Conservation (phyloP, 164 flowering plant species). For the Chimonanthus praecox region DNA sequence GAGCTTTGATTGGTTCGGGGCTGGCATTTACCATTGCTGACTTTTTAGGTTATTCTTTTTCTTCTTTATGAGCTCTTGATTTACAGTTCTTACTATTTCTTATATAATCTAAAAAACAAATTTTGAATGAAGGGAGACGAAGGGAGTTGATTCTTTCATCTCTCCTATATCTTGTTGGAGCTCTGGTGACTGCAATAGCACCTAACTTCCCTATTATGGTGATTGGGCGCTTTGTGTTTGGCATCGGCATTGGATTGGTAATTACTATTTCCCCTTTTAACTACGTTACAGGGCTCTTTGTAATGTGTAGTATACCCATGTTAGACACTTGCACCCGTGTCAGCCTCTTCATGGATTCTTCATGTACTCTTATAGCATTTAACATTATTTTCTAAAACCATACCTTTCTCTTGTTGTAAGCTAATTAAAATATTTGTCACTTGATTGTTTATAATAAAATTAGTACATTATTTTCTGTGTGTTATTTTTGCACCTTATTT, state of each 20-base stretch:
- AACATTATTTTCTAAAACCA: too few species aligned
- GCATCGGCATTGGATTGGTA: constrained; percentile 96
- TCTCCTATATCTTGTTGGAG: constrained; percentile 66
- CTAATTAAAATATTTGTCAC: too few species aligned
- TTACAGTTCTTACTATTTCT: neutral
- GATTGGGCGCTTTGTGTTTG: constrained; percentile 77
- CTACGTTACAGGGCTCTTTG: neutral
- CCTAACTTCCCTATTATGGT: constrained; percentile 62
- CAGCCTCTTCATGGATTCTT: too few species aligned
- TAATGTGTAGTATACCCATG: too few species aligned
- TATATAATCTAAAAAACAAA: constrained; percentile 7
- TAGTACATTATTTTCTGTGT: too few species aligned
- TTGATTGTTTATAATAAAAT: too few species aligned
- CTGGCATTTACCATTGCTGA: constrained; percentile 86
- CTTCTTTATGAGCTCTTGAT: constrained; percentile 1
- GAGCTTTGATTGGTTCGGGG: constrained; percentile 87
- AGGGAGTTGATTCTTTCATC: constrained; percentile 81
- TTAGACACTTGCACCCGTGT: too few species aligned
- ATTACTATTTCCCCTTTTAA: neutral
- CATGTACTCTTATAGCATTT: too few species aligned
- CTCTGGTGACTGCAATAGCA: constrained; percentile 68
- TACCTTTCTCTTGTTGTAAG: too few species aligned
- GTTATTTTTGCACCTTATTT: too few species aligned
- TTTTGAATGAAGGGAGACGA: constrained; percentile 66
- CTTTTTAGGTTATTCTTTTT: constrained; percentile 51